Evolutionary conservation across 2,329 filamentous ascomycete species (phyloP), one percentile per base, ranked within the genome.

Genomic region (Ophiostoma himal-ulmi): DNA sequence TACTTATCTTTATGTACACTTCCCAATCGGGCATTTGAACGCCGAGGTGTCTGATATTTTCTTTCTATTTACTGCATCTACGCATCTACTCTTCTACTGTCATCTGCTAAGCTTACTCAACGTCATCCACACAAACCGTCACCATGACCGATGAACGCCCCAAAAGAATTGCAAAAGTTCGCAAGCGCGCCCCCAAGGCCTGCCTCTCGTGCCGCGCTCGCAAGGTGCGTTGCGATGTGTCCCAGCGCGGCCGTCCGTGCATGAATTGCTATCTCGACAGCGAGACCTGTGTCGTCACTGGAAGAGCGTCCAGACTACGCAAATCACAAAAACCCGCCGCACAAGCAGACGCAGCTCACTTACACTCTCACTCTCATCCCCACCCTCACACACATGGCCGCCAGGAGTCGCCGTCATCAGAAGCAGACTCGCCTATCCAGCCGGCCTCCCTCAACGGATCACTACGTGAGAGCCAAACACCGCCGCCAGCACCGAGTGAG

Each of bases 181-280:
- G 83, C 68, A 83, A 82, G 77, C 78, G 83, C 70, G 83, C 83
- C 1, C 77, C 82, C n/a, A 84, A 84, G 68, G 83, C 83, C 11
- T 85, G 83, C 68, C 77, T 83, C 11, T 83, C 82, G n/a, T 85
- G 83, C 74, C 79, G 83, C 20, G 79, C 82, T n/a, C 78, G 83
- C 36, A 84, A 85, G 75, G 83, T 85, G 37, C 78, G 83, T 37
- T 85, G 83, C 71, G 83, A 84, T 74, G 82, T 84, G 57, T 73
- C 73, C 4, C 82, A 83, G 73, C 78, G 81, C 71, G 83, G 82
- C 3, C 77, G 79, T 41, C 83, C 83, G 8, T 85, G 81, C 76
- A 84, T 84, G 78, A 84, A 84, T 70, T 85, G 83, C 75, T 82
- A 82, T 65, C 81, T 84, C 70, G 83, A 85, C 73, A 82, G 81